These are phyloP conservation scores for Tylopilus vinaceipallidus DNA, from an alignment of 768 basidiomycete species.

Conservation along the genomic window DNA sequence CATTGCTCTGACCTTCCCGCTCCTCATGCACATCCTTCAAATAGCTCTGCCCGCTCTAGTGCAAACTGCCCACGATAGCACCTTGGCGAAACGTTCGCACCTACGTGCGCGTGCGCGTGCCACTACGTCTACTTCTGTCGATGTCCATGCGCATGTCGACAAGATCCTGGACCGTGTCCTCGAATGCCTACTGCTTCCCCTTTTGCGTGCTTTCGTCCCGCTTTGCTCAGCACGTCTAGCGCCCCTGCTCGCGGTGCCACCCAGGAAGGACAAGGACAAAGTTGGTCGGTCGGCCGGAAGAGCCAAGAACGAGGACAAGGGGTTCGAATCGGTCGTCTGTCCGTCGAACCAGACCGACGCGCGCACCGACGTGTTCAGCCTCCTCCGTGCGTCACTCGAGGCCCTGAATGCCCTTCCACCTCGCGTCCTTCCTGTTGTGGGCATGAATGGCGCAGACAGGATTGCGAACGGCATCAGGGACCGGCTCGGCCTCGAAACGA, in stretches of 20 bases:
- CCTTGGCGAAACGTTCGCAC: conserved; percentile 12
- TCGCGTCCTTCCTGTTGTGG: neutral
- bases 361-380: conserved; percentile 22
- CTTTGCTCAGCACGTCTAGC: conserved; percentile 22
- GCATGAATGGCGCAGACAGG: neutral
- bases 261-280: conserved; percentile 11
- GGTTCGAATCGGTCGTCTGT: neutral
- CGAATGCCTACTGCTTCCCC: conserved; percentile 19
- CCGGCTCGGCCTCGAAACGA: conserved; percentile 28
- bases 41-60: conserved; percentile 20
- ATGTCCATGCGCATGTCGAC: conserved; percentile 7
- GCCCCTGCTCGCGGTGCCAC: neutral
- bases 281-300: neutral
- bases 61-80: conserved; percentile 3
- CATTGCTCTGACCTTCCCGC: conserved; percentile 22
- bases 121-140: neutral
- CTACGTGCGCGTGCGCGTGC: neutral
- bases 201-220: conserved; percentile 18
- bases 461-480: conserved; percentile 14
- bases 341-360: conserved; percentile 11
- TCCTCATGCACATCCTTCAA: conserved; percentile 23
- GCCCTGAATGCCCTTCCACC: conserved; percentile 17
- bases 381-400: conserved; percentile 21
- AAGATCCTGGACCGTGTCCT: conserved; percentile 18
- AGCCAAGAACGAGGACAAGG: conserved; percentile 6